A percentile compares a stretch with the other conserved stretches of the same genome.
These are phyloP conservation scores for Nicotiana sylvestris DNA, from an alignment of 257 asterid species.

Conservation along the genomic window DNA sequence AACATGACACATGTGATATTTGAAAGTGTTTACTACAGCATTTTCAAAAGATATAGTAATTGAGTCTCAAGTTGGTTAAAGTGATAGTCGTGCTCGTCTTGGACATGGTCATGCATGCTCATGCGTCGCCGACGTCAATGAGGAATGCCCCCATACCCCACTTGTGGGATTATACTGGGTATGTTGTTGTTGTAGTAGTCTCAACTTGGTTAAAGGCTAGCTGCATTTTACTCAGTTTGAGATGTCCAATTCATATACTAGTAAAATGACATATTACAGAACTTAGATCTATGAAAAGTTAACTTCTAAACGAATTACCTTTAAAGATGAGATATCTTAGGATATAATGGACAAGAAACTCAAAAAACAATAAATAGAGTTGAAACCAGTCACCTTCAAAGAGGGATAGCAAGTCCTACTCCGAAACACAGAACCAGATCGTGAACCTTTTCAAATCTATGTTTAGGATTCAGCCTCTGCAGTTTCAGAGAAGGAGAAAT, in stretches of 20 bases:
- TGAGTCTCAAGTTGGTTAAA: neutral
- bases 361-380: neutral
- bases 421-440: neutral
- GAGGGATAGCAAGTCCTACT: neutral
- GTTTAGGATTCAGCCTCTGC: neutral
- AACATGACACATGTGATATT: neutral
- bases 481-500: neutral
- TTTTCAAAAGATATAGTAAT: neutral
- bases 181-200: neutral
- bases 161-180: too few species aligned
- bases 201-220: neutral
- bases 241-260: neutral
- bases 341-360: neutral
- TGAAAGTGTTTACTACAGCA: neutral
- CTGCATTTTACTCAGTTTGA: neutral
- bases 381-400: neutral
- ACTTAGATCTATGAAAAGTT: neutral
- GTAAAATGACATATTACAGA: neutral
- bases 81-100: too few species aligned
- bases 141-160: too few species aligned
- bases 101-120: too few species aligned
- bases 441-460: neutral
- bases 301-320: neutral
- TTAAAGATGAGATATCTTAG: neutral
- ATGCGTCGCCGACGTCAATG: too few species aligned